Evolutionary conservation across 2,329 filamentous ascomycete genomes (phyloP).

Genomic region (Alternaria gaisen): DNA sequence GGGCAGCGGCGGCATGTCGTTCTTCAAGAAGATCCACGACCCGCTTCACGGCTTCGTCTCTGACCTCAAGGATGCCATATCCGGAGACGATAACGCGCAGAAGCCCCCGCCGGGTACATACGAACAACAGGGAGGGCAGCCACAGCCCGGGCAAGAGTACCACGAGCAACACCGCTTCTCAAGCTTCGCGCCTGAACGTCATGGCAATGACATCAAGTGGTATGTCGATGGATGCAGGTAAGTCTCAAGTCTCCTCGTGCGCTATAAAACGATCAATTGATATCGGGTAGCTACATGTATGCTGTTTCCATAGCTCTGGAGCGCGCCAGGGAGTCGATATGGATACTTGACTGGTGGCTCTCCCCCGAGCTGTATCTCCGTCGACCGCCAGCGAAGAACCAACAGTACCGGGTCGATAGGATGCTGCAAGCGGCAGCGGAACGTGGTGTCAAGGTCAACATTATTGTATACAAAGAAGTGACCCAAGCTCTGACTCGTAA

Average conservation of each 20-base stretch:
- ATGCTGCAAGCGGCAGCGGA: conserved; percentile 84
- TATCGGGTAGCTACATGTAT: conserved; percentile 71
- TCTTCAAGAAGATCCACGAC: conserved; percentile 65
- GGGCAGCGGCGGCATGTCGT: conserved; percentile 50
- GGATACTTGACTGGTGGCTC: conserved; percentile 90
- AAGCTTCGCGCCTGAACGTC: conserved; percentile 76
- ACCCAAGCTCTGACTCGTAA: conserved; percentile 80
- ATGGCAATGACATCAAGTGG: conserved; percentile 82
- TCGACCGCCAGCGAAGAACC: conserved; percentile 80
- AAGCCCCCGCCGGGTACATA: conserved; percentile 48
- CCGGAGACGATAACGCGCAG: conserved; percentile 57
- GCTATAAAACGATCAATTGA: neutral
- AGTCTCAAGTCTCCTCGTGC: neutral
- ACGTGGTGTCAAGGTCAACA: conserved; percentile 81
- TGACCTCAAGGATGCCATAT: conserved; percentile 61
- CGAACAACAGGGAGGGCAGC: conserved; percentile 29
- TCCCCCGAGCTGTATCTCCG: conserved; percentile 88
- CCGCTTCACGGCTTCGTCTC: conserved; percentile 61
- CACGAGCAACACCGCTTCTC: conserved; percentile 61
- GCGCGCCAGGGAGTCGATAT: conserved; percentile 78
- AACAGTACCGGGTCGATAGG: conserved; percentile 83
- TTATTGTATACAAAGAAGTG: conserved; percentile 90
- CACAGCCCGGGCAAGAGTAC: conserved; percentile 48
- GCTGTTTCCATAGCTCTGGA: conserved; percentile 83
- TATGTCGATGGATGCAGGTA: conserved; percentile 71